Conservation (phyloP, 2,329 filamentous ascomycete genomes). For the Colletotrichum sp. region DNA sequence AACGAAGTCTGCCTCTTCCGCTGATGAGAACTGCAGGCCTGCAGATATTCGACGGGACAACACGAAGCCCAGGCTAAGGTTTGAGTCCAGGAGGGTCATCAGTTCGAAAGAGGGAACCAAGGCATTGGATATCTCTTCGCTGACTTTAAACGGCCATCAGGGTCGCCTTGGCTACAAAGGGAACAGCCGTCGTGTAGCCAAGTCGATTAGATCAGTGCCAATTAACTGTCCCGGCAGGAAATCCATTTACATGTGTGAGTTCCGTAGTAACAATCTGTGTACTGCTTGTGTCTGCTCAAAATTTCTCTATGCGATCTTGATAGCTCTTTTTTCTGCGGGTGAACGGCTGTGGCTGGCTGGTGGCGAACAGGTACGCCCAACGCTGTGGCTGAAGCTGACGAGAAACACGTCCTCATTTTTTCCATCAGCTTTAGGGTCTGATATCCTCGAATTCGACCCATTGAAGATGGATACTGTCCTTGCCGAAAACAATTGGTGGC, state of each 20-base stretch:
- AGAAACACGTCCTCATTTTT: not conserved
- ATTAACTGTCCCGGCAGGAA: no score
- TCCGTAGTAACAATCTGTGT: not conserved
- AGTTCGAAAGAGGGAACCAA: not conserved
- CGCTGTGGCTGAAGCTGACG: not conserved
- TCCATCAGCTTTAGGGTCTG: not conserved
- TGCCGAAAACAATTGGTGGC: not conserved
- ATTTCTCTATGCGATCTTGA: not conserved
- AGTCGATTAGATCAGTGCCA: not conserved
- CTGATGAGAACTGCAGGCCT: not conserved
- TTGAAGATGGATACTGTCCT: not conserved
- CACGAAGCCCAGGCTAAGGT: no score
- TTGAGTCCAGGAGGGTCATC: no score
- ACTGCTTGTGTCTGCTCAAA: not conserved
- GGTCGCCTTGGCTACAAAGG: no score
- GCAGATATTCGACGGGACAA: not conserved
- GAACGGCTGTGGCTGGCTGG: not conserved
- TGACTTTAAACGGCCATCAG: not conserved
- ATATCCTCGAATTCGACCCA: not conserved
- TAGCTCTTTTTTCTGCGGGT: not conserved
- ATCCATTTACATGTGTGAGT: fast-evolving
- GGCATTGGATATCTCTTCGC: not conserved
- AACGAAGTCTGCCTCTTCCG: not conserved
- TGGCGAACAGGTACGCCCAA: not conserved
- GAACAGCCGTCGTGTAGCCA: not conserved